Base-by-base conservation (phyloP, 2,329 filamentous ascomycete species). In the Blastomyces parvus region DNA sequence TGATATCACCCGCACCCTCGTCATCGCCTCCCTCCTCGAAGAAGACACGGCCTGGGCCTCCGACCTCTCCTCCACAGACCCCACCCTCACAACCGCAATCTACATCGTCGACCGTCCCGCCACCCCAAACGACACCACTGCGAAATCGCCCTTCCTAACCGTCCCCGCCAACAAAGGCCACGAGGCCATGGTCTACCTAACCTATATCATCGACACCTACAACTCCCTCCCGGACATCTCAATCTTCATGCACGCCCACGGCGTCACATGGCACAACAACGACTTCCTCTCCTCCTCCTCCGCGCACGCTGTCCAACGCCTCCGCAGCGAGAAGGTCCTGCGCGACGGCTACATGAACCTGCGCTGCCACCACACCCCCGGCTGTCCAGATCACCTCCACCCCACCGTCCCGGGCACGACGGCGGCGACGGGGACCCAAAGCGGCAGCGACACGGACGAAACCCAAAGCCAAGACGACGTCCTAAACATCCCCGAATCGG, bases 151-250 rank as follows among this genome's bases (percentile, higher is more conserved):
- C 6, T 73, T 77, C 30, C 69, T 82, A 22, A 81, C 82, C 67
- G 76, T 82, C 0, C 81, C 82, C 4, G 79, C 78, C 68, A 85
- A 86, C 66, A 84, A 85, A 69, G 84, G 84, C 55, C 80, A 83
- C 68, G 84, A 87, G 71, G 82, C 82, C 30, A 85, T 86, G 79
- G 77, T 79, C 13, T 86, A 86, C 70, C 75, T 86, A 53, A 83
- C 82, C 52, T 86, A 83, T 71, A 81, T 86, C 63, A 83, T 86
- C 69, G 83, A 86, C 65, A 78, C 84, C 70, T 87, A 86, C 71
- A 74, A 84, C 55, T 72, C 80, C 11, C 77, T 86, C 3, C 79
- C 83, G 1, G 84, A 86, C 67, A 79, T 84, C n/a, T 75, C 80
- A 53, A 78, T 85, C 60, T 86, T 87, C 73, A 81, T 84, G 74